Conservation (phyloP, 2,329 filamentous ascomycete species). For the Venturia pyrina region DNA sequence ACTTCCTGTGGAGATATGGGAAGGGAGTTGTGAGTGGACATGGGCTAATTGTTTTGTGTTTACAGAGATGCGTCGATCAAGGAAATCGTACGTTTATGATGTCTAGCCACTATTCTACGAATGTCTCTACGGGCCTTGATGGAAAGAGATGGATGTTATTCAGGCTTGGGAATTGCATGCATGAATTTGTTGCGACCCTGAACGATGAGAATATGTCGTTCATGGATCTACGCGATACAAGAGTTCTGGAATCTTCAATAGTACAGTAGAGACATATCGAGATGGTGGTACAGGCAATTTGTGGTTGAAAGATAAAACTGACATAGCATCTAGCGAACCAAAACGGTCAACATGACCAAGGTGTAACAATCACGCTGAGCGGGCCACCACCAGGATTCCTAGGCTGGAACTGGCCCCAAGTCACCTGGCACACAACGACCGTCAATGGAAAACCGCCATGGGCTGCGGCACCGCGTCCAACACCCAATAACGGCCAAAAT, state of each 20-base stretch:
- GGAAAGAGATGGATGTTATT: neutral
- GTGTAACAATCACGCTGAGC: neutral
- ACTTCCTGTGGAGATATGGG: neutral
- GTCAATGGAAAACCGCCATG: neutral
- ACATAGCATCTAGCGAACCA: neutral
- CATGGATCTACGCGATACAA: too few species aligned
- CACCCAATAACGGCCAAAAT: neutral
- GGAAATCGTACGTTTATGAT: neutral
- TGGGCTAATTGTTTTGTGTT: neutral
- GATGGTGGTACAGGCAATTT: neutral
- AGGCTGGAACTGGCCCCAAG: neutral
- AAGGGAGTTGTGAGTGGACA: too few species aligned
- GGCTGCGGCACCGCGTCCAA: neutral
- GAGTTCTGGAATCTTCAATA: neutral
- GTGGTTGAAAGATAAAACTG: neutral
- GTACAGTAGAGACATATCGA: neutral
- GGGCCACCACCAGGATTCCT: neutral
- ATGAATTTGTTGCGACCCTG: neutral
- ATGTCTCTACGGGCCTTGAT: neutral
- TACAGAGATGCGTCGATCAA: slow-evolving; percentile 1
- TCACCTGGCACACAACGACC: neutral
- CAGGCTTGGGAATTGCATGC: neutral
- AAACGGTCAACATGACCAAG: neutral
- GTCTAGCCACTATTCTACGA: neutral
- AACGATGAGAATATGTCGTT: neutral